A percentile compares a stretch with the other conserved stretches of the same genome.
Evolutionary conservation across 202 grass and related monocot genomes (phyloP).

Genomic region (Zoysia matrella): DNA sequence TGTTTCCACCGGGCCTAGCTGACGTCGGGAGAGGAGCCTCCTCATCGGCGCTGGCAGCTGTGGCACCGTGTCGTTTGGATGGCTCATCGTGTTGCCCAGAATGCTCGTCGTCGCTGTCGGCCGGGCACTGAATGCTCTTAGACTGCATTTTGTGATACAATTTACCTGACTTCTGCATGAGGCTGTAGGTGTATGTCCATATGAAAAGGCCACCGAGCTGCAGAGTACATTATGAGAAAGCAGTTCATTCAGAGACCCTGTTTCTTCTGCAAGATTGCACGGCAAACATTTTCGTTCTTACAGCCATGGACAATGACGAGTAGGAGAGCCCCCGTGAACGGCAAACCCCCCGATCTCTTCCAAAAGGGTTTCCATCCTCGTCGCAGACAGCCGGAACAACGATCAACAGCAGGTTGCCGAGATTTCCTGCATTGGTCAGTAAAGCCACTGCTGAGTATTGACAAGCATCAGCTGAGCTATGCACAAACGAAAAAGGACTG

Average conservation of each 20-base stretch:
- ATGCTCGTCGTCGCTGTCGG: slow-evolving; percentile 48
- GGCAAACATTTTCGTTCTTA: neutral
- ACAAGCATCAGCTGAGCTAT: neutral
- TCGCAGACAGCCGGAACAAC: slow-evolving; percentile 50
- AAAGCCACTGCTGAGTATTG: neutral
- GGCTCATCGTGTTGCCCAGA: neutral
- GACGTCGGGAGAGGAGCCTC: slow-evolving; percentile 53
- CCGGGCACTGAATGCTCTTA: slow-evolving; percentile 39
- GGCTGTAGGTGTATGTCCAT: slow-evolving; percentile 85
- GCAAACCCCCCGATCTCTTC: too few relatives aligned
- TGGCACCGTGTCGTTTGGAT: neutral
- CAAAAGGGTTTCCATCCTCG: too few relatives aligned
- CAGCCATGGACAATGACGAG: too few relatives aligned
- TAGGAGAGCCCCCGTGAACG: too few relatives aligned
- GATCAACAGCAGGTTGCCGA: slow-evolving; percentile 81
- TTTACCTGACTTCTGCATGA: slow-evolving; percentile 63
- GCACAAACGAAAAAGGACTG: neutral
- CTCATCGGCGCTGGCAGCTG: slow-evolving; percentile 34
- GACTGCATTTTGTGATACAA: slow-evolving; percentile 22
- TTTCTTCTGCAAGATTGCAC: neutral
- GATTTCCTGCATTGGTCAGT: slow-evolving; percentile 61
- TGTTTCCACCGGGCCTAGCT: slow-evolving; percentile 29
- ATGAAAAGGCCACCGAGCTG: slow-evolving; percentile 90
- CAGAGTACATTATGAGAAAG: slow-evolving; percentile 1
- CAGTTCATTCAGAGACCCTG: neutral